Percentiles rank a stretch among this genome's conserved stretches.
phyloP scores from a whole-genome alignment of 2,329 filamentous ascomycete species.

The Fusarium citri region DNA sequence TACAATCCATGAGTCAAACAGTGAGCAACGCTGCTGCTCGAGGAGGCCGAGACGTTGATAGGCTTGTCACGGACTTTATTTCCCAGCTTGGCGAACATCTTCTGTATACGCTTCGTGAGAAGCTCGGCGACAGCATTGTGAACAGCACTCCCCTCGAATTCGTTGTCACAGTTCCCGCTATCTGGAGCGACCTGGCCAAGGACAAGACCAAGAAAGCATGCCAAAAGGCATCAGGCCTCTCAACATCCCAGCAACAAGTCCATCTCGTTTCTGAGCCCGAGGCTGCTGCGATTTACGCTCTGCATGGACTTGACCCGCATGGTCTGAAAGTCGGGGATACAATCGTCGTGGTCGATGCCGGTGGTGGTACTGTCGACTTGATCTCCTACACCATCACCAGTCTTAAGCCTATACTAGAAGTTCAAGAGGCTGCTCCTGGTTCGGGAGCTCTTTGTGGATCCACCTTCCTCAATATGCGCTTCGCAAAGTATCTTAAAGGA shows the following conservation, averaged over 20 bases:
- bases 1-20: conserved; percentile 49
- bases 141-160: conserved; percentile 59
- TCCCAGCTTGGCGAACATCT: conserved; percentile 59
- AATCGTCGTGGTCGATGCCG: conserved; percentile 64
- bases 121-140: conserved; percentile 57
- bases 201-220: conserved; percentile 61
- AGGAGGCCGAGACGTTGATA: conserved; percentile 52
- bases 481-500: conserved; percentile 54
- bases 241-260: conserved; percentile 48
- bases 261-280: conserved; percentile 62
- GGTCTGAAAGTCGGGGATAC: conserved; percentile 57
- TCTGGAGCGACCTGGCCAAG: conserved; percentile 66
- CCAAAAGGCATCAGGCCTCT: conserved; percentile 50
- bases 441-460: conserved; percentile 61
- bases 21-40: conserved; percentile 44
- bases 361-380: conserved; percentile 63
- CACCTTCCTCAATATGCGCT: conserved; percentile 58
- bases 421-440: conserved; percentile 59
- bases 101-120: conserved; percentile 55
- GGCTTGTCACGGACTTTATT: conserved; percentile 61
- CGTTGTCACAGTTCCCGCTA: conserved; percentile 66
- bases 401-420: conserved; percentile 57
- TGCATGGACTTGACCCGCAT: conserved; percentile 55
- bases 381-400: conserved; percentile 61
- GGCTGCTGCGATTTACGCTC: conserved; percentile 60